Conservation (phyloP, 352 stramenopile species). For the Phytophthora idaei region DNA sequence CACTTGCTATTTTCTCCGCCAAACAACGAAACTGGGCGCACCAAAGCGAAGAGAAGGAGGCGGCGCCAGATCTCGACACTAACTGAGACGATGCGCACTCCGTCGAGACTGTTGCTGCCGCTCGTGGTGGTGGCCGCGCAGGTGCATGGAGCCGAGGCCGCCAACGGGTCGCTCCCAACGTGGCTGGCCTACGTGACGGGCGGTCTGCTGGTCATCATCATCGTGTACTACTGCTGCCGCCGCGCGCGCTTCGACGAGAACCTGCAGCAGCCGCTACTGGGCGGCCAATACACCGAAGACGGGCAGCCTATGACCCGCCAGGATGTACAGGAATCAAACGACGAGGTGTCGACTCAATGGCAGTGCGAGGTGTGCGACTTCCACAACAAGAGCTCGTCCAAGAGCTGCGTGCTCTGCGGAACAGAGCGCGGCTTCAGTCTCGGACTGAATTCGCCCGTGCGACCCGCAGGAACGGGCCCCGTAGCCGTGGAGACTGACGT, state of each 20-base stretch:
- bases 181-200: slow-evolving; percentile 88
- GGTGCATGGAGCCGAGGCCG: slow-evolving; percentile 27
- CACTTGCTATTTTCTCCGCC: slow-evolving; percentile 4
- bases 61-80: slow-evolving; percentile 20
- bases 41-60: slow-evolving; percentile 6
- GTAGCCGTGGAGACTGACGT: slow-evolving; percentile 53
- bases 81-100: slow-evolving; percentile 21
- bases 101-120: slow-evolving; percentile 38
- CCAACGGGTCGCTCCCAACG: slow-evolving; percentile 63
- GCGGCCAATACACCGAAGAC: slow-evolving; percentile 88
- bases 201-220: slow-evolving; percentile 84
- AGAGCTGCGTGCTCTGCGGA: slow-evolving; percentile 79
- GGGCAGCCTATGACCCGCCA: slow-evolving; percentile 86
- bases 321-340: slow-evolving; percentile 83
- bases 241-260: slow-evolving; percentile 87
- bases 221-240: slow-evolving; percentile 90
- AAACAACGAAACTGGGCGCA: slow-evolving; percentile 26
- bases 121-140: slow-evolving; percentile 40
- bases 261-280: slow-evolving; percentile 82
- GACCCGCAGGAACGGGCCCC: slow-evolving; percentile 32
- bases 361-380: slow-evolving; percentile 91
- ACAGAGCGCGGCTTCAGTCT: slow-evolving; percentile 85
- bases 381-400: slow-evolving; percentile 84
- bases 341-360: slow-evolving; percentile 85
- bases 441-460: slow-evolving; percentile 55